Percentiles rank a stretch among this genome's conserved stretches.
Conservation (phyloP, 1,139 yeast genomes). For the Kurtzmaniella quercitrusa region DNA sequence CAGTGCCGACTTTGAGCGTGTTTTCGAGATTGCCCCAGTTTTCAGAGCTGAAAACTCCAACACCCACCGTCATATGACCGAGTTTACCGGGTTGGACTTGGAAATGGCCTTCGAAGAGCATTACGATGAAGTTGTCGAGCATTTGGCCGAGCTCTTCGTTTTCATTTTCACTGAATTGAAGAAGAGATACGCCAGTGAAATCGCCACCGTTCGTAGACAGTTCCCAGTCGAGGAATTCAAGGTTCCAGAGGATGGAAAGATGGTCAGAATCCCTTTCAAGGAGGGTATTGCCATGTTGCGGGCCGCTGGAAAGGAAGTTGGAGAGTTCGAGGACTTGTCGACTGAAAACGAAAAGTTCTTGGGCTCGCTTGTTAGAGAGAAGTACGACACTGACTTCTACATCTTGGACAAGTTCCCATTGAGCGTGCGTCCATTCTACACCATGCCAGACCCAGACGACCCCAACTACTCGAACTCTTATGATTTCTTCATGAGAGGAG, state of each 20-base stretch:
- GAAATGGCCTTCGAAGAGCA: constrained; percentile 99
- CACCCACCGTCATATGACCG: constrained; percentile 99
- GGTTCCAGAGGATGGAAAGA: constrained; percentile 83
- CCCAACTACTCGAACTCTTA: constrained; percentile 90
- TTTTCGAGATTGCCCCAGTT: constrained; percentile 94
- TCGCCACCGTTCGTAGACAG: constrained; percentile 86
- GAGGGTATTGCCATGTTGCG: constrained; percentile 87
- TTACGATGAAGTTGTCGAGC: constrained; percentile 89
- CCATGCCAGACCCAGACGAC: constrained; percentile 96
- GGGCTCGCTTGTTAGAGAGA: constrained; percentile 87
- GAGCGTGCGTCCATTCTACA: constrained; percentile 95
- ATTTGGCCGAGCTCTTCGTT: constrained; percentile 78
- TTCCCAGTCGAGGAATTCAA: constrained; percentile 97
- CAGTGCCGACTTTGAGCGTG: constrained; percentile 95
- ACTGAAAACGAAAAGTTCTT: constrained; percentile 93
- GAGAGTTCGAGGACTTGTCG: constrained; percentile 81
- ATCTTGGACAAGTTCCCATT: constrained; percentile 97
- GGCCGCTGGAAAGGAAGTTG: constrained; percentile 77
- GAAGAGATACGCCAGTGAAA: constrained; percentile 73
- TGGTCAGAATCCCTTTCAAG: constrained; percentile 85
- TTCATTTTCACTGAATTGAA: constrained; percentile 84
- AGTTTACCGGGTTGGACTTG: constrained; percentile 93
- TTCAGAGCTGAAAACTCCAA: constrained; percentile 99
- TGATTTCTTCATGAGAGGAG: constrained; percentile 99
- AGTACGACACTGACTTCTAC: constrained; percentile 95